Conservation (phyloP, 2,329 filamentous ascomycete genomes). For the Nectriaceae sp. region DNA sequence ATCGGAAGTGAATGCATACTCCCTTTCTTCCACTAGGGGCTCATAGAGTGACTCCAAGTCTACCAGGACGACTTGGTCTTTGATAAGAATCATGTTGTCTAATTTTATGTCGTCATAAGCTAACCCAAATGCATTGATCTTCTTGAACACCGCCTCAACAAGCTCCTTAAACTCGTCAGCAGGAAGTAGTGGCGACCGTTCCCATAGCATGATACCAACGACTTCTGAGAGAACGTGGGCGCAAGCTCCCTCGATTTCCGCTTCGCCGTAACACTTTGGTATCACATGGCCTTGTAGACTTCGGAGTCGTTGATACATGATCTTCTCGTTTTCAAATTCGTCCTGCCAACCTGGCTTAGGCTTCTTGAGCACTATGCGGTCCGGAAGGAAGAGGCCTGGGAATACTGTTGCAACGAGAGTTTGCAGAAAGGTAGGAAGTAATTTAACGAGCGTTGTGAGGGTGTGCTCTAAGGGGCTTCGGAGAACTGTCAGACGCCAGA, state of each 20-base stretch:
- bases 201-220: constrained; percentile 9
- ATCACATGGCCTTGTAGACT: constrained; percentile 23
- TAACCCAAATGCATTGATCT: constrained; percentile 1
- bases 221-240: constrained; percentile 26
- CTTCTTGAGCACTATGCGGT: constrained; percentile 20
- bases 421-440: background rate
- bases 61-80: background rate
- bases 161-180: constrained; percentile 2
- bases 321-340: constrained; percentile 25
- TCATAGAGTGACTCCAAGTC: constrained; percentile 3
- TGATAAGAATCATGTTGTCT: background rate
- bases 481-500: background rate
- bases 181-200: background rate
- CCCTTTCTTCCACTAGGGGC: background rate
- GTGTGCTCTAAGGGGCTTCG: background rate
- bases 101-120: background rate
- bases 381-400: constrained; percentile 3
- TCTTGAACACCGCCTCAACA: background rate
- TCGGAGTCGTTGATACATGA: constrained; percentile 16
- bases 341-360: constrained; percentile 24
- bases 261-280: constrained; percentile 20
- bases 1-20: constrained; percentile 1
- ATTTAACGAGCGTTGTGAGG: background rate
- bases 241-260: constrained; percentile 16
- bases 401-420: background rate